Conservation (phyloP, 2,329 filamentous ascomycete species). For the Hypoxylon sp. region DNA sequence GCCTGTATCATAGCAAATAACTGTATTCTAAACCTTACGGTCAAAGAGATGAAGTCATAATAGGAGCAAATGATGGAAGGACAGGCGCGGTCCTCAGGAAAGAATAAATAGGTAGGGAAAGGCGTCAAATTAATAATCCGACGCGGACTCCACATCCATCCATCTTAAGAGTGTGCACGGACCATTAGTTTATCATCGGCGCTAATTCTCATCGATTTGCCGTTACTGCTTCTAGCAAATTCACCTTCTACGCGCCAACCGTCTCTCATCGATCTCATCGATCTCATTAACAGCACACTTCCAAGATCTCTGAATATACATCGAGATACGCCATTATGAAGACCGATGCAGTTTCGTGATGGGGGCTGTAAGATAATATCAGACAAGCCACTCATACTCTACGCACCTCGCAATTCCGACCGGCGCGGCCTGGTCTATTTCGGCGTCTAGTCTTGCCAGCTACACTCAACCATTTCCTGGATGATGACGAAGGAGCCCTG, state of each 20-base stretch:
- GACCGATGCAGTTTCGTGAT: constrained; percentile 11
- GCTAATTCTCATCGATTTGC: constrained; percentile 29
- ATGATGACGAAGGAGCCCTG: constrained; percentile 39
- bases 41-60: background rate
- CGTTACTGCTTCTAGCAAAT: constrained; percentile 23
- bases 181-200: constrained; percentile 20
- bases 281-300: constrained; percentile 11
- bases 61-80: background rate
- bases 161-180: constrained; percentile 24
- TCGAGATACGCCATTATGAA: background rate
- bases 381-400: background rate
- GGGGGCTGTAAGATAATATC: constrained; percentile 1
- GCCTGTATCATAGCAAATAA: background rate
- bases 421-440: constrained; percentile 29
- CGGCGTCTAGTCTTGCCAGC: constrained; percentile 17
- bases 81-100: background rate
- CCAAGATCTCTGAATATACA: background rate
- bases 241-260: constrained; percentile 29
- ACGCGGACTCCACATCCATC: constrained; percentile 28
- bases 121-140: constrained; percentile 40
- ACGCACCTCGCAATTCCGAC: constrained; percentile 16
- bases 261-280: constrained; percentile 2
- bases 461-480: constrained; percentile 18
- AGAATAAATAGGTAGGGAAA: constrained; percentile 22
- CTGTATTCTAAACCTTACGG: background rate